Evolutionary conservation across 495 filamentous ascomycete genomes (phyloP).

Genomic region (Tuber aestivum): DNA sequence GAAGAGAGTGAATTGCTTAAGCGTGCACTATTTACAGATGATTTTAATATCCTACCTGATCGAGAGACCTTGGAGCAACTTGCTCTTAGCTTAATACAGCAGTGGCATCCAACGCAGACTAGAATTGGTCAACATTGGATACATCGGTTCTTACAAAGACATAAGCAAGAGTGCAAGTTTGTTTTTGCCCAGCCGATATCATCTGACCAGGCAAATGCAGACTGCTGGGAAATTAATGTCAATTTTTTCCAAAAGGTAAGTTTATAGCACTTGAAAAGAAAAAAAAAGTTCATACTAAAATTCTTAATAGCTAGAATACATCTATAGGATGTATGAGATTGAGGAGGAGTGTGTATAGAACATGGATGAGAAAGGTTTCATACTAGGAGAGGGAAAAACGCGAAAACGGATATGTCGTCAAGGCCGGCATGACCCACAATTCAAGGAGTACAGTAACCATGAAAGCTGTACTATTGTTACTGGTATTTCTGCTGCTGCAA

Average conservation of each 20-base stretch:
- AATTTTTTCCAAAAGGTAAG: conserved; percentile 8
- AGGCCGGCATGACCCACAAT: too few relatives aligned
- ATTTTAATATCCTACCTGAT: conserved; percentile 16
- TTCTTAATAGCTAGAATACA: background rate
- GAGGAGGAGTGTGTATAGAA: too few relatives aligned
- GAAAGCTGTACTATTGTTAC: too few relatives aligned
- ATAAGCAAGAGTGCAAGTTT: conserved; percentile 4
- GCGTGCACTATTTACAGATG: conserved; percentile 8
- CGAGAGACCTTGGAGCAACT: background rate
- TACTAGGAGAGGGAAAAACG: too few relatives aligned
- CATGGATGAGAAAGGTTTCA: too few relatives aligned
- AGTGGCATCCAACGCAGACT: background rate
- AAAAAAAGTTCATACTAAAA: background rate
- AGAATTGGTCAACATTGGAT: conserved; percentile 11
- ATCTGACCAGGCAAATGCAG: conserved; percentile 4
- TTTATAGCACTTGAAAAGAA: background rate
- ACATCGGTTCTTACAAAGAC: background rate
- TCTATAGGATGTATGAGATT: too few relatives aligned
- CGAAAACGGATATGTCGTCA: too few relatives aligned
- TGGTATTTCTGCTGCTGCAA: too few relatives aligned
- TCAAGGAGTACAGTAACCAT: too few relatives aligned
- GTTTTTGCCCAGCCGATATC: conserved; percentile 8
- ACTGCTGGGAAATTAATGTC: conserved; percentile 10
- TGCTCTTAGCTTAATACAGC: background rate
- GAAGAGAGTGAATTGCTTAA: conserved; percentile 10